phyloP scores from a whole-genome alignment of 106 monocot species.

The Amphibolis antarctica region DNA sequence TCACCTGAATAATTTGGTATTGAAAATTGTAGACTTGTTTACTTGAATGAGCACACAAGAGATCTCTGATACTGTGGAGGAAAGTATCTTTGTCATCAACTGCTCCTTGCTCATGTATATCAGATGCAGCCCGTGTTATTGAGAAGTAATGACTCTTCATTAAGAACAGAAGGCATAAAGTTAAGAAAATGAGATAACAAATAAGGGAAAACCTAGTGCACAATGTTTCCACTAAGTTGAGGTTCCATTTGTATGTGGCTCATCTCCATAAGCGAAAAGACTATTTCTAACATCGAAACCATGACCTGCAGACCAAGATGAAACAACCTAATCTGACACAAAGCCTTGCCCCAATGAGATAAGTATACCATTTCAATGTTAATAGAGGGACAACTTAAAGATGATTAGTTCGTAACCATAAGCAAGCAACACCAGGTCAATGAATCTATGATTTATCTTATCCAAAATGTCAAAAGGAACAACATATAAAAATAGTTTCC shows the following conservation, averaged over 20 bases:
- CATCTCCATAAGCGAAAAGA: too few species aligned
- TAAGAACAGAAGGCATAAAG: background rate
- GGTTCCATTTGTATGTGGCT: too few species aligned
- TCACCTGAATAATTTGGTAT: background rate
- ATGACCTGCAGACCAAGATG: too few species aligned
- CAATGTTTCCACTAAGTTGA: too few species aligned
- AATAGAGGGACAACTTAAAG: background rate
- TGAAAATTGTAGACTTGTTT: constrained; percentile 1
- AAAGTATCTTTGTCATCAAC: constrained; percentile 91
- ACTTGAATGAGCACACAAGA: constrained; percentile 77
- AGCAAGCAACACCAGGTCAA: background rate
- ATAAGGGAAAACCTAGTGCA: too few species aligned
- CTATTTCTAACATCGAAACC: too few species aligned
- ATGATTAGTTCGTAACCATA: background rate
- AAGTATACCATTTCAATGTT: background rate
- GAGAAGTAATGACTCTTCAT: constrained; percentile 53
- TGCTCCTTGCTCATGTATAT: constrained; percentile 85
- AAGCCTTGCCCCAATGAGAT: too few species aligned
- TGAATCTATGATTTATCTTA: background rate
- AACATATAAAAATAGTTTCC: background rate
- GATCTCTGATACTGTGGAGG: constrained; percentile 84
- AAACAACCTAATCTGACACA: too few species aligned
- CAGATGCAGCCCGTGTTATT: constrained; percentile 66
- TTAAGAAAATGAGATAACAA: background rate
- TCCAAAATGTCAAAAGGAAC: background rate